These are phyloP conservation scores for Cyberlindnera saturnus DNA, from an alignment of 805 yeast species.

Conservation along the genomic window DNA sequence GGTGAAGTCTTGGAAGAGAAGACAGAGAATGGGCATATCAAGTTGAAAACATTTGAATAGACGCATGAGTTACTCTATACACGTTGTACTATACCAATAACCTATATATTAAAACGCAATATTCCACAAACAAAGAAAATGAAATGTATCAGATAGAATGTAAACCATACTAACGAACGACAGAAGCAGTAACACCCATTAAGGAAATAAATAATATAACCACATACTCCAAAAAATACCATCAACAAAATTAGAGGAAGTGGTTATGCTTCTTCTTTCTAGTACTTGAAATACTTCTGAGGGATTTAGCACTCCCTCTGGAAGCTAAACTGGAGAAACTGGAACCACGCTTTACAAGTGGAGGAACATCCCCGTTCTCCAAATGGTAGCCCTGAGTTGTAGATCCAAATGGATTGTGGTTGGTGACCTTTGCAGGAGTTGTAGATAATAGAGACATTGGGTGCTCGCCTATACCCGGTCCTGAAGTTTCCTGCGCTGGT, in stretches of 20 bases:
- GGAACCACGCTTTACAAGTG: conserved; percentile 4
- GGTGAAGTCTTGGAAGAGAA: conserved; percentile 15
- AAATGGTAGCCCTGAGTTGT: neutral
- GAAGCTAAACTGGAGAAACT: conserved; percentile 18
- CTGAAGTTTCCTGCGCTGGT: no score
- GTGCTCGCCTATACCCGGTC: no score
- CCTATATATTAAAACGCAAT: no score
- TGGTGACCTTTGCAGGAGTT: neutral
- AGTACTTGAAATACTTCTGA: conserved; percentile 3
- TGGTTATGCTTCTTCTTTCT: conserved; percentile 21
- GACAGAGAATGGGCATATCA: conserved; percentile 35
- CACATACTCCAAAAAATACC: neutral
- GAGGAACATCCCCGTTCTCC: neutral
- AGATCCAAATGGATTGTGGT: conserved; percentile 1
- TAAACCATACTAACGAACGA: no score
- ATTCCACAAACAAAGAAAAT: no score
- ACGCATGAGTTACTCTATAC: neutral
- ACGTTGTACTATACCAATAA: neutral
- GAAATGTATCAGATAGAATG: no score
- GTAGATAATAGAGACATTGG: no score
- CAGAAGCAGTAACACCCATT: neutral
- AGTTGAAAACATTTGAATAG: conserved; percentile 43
- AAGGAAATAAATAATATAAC: neutral
- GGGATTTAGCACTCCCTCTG: conserved; percentile 7
- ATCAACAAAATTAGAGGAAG: conserved; percentile 1